Percentiles rank a stretch among this genome's conserved stretches.
Evolutionary conservation across 257 asterid genomes (phyloP).

Genomic region (Dorcoceras hygrometricum): DNA sequence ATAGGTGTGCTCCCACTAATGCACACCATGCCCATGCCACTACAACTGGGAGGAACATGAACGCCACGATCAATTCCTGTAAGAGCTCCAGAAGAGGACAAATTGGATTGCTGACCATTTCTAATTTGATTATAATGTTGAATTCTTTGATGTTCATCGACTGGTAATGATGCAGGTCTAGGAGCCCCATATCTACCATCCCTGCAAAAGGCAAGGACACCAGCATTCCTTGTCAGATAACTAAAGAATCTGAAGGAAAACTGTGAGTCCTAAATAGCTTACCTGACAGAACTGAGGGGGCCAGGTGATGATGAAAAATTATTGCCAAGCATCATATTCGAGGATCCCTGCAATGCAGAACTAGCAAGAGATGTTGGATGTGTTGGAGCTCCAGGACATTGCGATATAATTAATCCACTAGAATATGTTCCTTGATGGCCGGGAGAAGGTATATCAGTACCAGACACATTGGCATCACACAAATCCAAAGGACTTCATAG

Average conservation of each 20-base stretch:
- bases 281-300: conserved; percentile 68
- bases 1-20: conserved; percentile 63
- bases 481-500: conserved; percentile 83
- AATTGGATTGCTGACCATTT: conserved; percentile 49
- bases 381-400: conserved; percentile 40
- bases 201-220: conserved; percentile 33
- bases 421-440: conserved; percentile 75
- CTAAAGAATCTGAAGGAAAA: conserved; percentile 14
- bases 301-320: conserved; percentile 57
- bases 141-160: conserved; percentile 84
- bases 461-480: conserved; percentile 53
- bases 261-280: conserved; percentile 25
- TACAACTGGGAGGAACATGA: conserved; percentile 64
- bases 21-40: conserved; percentile 52
- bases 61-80: conserved; percentile 71
- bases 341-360: conserved; percentile 60
- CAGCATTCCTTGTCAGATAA: conserved; percentile 2
- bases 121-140: conserved; percentile 73
- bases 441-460: conserved; percentile 53
- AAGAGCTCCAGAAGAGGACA: conserved; percentile 61
- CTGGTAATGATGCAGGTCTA: conserved; percentile 56
- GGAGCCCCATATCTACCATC: conserved; percentile 68
- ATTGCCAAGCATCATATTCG: conserved; percentile 59
- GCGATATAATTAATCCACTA: conserved; percentile 55
- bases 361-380: conserved; percentile 52